Evolutionary conservation across 2,329 filamentous ascomycete genomes (phyloP).

Genomic region (Emergomyces pasteurianus): DNA sequence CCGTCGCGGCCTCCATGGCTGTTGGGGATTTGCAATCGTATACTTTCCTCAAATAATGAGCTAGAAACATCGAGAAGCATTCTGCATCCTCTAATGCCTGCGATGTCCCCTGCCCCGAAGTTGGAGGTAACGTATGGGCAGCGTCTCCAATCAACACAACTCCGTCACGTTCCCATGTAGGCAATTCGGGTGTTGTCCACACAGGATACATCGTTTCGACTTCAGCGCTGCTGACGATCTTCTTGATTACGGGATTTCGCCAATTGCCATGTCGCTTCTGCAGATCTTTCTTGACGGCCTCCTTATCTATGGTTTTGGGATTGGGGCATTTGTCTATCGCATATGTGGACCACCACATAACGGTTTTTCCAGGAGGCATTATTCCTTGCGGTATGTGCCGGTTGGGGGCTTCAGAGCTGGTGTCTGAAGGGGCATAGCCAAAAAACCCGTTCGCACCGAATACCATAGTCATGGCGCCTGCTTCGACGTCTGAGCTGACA

Average conservation of each 20-base stretch:
- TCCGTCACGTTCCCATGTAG: constrained; percentile 36
- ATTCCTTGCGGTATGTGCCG: constrained; percentile 13
- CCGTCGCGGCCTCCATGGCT: constrained; percentile 1
- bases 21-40: constrained; percentile 4
- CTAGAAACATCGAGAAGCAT: constrained; percentile 32
- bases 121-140: constrained; percentile 44
- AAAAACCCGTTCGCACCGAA: constrained; percentile 42
- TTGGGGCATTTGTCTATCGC: constrained; percentile 22
- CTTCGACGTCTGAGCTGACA: constrained; percentile 20
- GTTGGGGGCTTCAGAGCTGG: constrained; percentile 11
- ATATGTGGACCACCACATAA: constrained; percentile 39
- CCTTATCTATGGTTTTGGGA: constrained; percentile 20
- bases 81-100: constrained; percentile 47
- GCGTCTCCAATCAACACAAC: constrained; percentile 47
- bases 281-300: constrained; percentile 25
- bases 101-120: constrained; percentile 43
- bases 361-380: constrained; percentile 18
- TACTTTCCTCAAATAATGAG: constrained; percentile 17
- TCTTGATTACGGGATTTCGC: constrained; percentile 34
- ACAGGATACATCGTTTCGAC: constrained; percentile 37
- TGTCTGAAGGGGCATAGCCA: constrained; percentile 33
- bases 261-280: constrained; percentile 32
- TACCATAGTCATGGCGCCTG: constrained; percentile 31
- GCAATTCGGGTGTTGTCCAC: constrained; percentile 37
- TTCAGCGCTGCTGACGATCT: constrained; percentile 27